Base-by-base conservation (phyloP, 2,329 filamentous ascomycete genomes). In the Fusarium longipes region DNA sequence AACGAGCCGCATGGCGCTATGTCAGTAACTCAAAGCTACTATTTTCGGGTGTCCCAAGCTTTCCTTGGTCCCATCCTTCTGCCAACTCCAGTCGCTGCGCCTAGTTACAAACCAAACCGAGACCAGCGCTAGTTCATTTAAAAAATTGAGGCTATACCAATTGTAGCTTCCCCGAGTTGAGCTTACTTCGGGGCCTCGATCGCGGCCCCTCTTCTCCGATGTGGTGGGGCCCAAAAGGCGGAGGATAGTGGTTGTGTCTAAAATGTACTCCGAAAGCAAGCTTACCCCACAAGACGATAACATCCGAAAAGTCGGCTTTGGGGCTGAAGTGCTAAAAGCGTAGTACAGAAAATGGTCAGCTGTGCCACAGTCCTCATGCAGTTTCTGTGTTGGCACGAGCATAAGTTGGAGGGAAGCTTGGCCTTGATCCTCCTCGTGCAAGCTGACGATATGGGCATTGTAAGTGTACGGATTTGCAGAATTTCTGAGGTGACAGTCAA, bases 1-100 rank as follows among this genome's bases (percentile, higher is more conserved):
- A 36, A 9, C 12, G 18, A 20, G n/a, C 40, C 15, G n/a, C 33
- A 55, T 32, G 43, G 18, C 33, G 14, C n/a, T 44, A 64, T 43
- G 29, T 50, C 51, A 45, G 22, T 45, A 24, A 36, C n/a, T 15
- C 27, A 22, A 22, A 8, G 40, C 25, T 52, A n/a, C 64, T 67
- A 68, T 67, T 65, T 67, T 64, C 38, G 49, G 63, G 30, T 60
- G 38, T 17, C 32, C 48, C 25, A 38, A 49, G 48, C 48, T 58
- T 29, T 9, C 18, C 14, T 32, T 39, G 14, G 47, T 33, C 18
- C 9, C 20, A 29, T 43, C 25, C 17, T 43, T 20, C 6, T 29
- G 17, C 25, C 25, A n/a, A 43, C 25, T 40, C 24, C 40, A 58
- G 58, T 35, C 60, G 58, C 61, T 64, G 53, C 61, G 61, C 60